Conservation (phyloP, 129 eudicot species). For the Mikania micrantha region DNA sequence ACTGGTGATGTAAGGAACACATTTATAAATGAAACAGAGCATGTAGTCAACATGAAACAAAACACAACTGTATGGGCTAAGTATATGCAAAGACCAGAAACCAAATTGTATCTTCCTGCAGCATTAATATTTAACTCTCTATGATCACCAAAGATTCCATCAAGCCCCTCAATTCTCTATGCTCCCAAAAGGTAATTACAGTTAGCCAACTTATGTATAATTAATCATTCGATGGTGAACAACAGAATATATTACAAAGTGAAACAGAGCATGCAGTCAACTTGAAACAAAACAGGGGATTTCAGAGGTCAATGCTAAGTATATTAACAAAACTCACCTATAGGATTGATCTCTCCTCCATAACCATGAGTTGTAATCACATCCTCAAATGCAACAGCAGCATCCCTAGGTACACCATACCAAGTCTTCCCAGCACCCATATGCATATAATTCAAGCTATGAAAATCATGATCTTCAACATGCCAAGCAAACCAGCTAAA, state of each 20-base stretch:
- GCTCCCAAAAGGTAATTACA: no score
- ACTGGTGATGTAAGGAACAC: no score
- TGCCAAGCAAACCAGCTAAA: slow-evolving; percentile 99
- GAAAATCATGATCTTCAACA: slow-evolving; percentile 97
- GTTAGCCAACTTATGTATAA: no score
- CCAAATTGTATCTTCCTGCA: no score
- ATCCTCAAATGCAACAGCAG: slow-evolving; percentile 89
- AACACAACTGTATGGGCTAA: no score
- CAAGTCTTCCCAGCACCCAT: slow-evolving; percentile 87
- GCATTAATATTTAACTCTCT: no score
- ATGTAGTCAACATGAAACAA: no score
- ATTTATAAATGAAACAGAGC: no score
- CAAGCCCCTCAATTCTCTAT: no score
- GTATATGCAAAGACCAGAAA: no score
- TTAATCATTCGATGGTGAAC: no score
- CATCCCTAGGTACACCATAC: slow-evolving; percentile 96
- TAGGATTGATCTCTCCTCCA: slow-evolving; percentile 86
- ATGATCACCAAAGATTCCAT: no score
- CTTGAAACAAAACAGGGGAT: slow-evolving; percentile 6
- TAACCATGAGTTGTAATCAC: slow-evolving; percentile 77
- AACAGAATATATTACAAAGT: neutral
- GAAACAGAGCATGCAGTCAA: slow-evolving; percentile 21
- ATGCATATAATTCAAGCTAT: slow-evolving; percentile 94
- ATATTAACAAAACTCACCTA: slow-evolving; percentile 46
- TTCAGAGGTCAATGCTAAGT: neutral